Base-by-base conservation (phyloP, 208 protist species). In the Leishmania martiniquensis region DNA sequence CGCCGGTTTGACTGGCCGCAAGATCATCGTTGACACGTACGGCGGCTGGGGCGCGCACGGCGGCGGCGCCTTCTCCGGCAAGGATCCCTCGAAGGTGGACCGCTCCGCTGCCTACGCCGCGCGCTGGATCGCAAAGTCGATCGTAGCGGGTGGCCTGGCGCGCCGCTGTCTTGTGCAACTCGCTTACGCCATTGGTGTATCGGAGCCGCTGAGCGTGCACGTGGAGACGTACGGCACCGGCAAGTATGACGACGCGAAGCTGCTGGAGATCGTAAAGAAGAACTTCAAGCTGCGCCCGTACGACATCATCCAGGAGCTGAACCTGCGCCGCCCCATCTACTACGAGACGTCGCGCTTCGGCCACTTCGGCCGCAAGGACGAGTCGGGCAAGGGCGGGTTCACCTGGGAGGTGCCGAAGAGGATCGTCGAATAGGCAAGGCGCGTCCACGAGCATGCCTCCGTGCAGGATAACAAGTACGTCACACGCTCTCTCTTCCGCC, bases 1-100 rank as follows among this genome's bases (percentile, higher is more conserved):
- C 83, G 98, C 99, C 78, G 99, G 99, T 84, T 85, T 99, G 10
- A 99, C 99, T 73, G 99, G 99, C 75, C 93, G 99, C 82, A 99
- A 99, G 94, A 99, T 99, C 82, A 99, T 99, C 85, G 98, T 99
- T 66, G 99, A 99, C 82, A 99, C 98, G 6, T 99, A 99, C 87
- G 99, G 99, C 82, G 99, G 99, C 77, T 99, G 99, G 99, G 99
- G 99, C 66, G 99, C 99, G 37, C 99, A 99, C 91, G 99, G 99
- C 82, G 99, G 99, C 86, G 99, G 99, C 82, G 99, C 99, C 78
- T 99, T 99, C 97, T 99, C 99, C 51, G 99, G 99, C 76, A 99
- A 99, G 93, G 99, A 99, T 89, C 98, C 97, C 52, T 98, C 98
- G 70, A 99, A 99, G 94, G 99, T 99, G 54, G 99, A 99, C 88